Evolutionary conservation across 2,329 filamentous ascomycete species (phyloP).

Genomic region (Penicillium sp.): DNA sequence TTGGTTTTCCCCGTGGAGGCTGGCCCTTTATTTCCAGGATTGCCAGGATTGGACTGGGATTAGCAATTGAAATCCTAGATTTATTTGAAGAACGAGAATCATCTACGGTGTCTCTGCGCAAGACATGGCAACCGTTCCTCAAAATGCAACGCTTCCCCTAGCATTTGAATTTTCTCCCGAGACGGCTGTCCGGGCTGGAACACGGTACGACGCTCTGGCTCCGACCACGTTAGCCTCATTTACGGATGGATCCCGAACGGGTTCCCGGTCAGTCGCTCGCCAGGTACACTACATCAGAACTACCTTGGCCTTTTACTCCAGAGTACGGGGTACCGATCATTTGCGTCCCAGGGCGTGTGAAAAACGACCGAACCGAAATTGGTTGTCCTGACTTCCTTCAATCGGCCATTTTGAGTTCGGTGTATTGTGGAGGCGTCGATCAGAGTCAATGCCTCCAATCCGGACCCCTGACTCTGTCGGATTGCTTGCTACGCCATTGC

Average conservation of each 20-base stretch:
- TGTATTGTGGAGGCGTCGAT: neutral
- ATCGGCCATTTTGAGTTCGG: neutral
- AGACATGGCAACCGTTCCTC: neutral
- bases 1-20: conserved; percentile 3
- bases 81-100: too few relatives aligned
- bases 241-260: neutral
- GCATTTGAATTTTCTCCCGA: conserved; percentile 3
- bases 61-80: neutral
- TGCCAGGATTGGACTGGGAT: neutral
- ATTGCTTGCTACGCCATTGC: neutral
- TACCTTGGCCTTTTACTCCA: neutral
- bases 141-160: neutral
- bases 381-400: neutral
- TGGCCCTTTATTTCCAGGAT: neutral
- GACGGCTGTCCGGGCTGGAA: neutral
- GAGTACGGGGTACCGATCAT: neutral
- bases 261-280: neutral
- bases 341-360: neutral
- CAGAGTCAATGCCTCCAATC: neutral
- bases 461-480: neutral
- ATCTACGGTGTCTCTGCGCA: too few relatives aligned
- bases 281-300: neutral
- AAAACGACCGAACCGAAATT: neutral
- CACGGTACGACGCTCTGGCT: neutral
- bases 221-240: neutral